Percentiles rank a stretch among this genome's conserved stretches.
Conservation (phyloP, 1,139 yeast species). For the Pneumocystis carinii region DNA sequence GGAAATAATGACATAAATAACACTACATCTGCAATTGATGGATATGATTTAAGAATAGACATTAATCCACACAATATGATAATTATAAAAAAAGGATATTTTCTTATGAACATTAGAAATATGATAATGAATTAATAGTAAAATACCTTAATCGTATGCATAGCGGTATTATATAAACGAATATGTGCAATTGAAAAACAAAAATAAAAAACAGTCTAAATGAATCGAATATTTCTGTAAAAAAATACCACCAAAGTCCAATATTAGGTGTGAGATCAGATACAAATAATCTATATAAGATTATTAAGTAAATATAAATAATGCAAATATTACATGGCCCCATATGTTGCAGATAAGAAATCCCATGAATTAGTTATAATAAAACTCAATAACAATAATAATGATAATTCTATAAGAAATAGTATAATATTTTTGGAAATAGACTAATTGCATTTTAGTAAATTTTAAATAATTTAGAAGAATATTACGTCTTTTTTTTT, state of each 20-base stretch:
- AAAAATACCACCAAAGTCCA: slow-evolving; percentile 97
- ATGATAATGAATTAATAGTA: not conserved
- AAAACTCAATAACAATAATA: slow-evolving; percentile 24
- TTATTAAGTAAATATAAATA: not conserved
- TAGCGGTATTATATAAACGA: slow-evolving; percentile 56
- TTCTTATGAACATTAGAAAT: not conserved
- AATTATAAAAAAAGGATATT: slow-evolving; percentile 46
- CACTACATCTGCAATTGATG: slow-evolving; percentile 74
- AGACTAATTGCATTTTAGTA: slow-evolving; percentile 16
- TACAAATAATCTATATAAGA: slow-evolving; percentile 30
- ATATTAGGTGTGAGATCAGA: slow-evolving; percentile 66
- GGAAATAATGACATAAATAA: slow-evolving; percentile 48
- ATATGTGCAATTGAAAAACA: slow-evolving; percentile 65
- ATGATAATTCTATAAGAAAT: slow-evolving; percentile 25
- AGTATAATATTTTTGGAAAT: slow-evolving; percentile 1
- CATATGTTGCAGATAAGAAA: slow-evolving; percentile 49
- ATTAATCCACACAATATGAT: slow-evolving; percentile 51
- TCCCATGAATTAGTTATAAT: slow-evolving; percentile 33
- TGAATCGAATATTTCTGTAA: slow-evolving; percentile 85
- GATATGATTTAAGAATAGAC: slow-evolving; percentile 68
- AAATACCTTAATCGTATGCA: slow-evolving; percentile 51
- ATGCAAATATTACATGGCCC: slow-evolving; percentile 27
- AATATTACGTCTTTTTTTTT: not conserved
- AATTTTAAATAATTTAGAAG: slow-evolving; percentile 10
- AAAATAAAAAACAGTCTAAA: slow-evolving; percentile 73